phyloP scores from a whole-genome alignment of 768 basidiomycete species.

The Naganishia vaughanmartiniae region DNA sequence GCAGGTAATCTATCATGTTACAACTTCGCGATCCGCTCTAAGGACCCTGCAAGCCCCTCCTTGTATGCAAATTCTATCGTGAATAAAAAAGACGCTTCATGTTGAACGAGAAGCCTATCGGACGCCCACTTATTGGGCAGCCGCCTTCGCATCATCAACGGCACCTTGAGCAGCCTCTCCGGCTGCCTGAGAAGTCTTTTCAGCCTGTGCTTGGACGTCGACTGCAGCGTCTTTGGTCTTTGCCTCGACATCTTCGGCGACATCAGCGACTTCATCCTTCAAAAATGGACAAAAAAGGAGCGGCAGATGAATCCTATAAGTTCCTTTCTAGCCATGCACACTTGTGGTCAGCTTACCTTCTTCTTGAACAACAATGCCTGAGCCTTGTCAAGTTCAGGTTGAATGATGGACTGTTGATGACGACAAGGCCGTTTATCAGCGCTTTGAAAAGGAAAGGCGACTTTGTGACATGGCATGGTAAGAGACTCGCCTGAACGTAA shows the following conservation, averaged over 20 bases:
- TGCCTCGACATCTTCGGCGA: slow-evolving; percentile 2
- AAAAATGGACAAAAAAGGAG: background rate
- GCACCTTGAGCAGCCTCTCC: background rate
- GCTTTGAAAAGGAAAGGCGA: too few relatives aligned
- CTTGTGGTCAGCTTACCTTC: slow-evolving; percentile 22
- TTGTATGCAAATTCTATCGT: background rate
- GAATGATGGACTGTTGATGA: slow-evolving; percentile 17
- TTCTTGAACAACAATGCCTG: slow-evolving; percentile 26
- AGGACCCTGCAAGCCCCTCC: background rate
- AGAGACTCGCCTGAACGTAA: slow-evolving; percentile 26
- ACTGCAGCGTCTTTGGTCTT: background rate
- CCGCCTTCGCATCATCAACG: background rate
- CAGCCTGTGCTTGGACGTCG: background rate
- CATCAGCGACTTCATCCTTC: slow-evolving; percentile 1
- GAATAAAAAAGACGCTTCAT: background rate
- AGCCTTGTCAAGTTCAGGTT: slow-evolving; percentile 28
- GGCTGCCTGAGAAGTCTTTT: background rate
- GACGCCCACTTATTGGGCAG: background rate
- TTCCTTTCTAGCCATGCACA: background rate
- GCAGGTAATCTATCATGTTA: background rate
- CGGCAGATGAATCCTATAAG: too few relatives aligned
- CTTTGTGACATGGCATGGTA: background rate
- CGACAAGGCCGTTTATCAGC: background rate
- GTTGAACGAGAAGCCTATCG: background rate
- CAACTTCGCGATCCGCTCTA: background rate